Conservation (phyloP, 1,139 yeast species). For the Sugiyamaella novakii region DNA sequence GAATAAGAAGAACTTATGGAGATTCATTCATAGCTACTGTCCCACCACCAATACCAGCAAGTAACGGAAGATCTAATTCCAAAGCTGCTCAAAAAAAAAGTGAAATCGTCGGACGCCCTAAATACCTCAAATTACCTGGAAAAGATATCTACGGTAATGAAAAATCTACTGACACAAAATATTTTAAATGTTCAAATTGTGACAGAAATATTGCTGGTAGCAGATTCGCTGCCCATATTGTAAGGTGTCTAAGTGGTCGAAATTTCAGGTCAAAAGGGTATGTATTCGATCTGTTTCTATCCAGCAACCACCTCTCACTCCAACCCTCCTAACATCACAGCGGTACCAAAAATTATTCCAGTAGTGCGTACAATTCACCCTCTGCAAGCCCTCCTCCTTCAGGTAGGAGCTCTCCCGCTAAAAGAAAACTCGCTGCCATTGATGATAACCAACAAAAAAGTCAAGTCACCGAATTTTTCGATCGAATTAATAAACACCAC, state of each 20-base stretch:
- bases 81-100: conserved; percentile 26
- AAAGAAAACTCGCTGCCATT: conserved; percentile 23
- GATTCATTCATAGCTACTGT: conserved; percentile 33
- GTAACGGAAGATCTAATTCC: conserved; percentile 24
- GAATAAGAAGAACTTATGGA: conserved; percentile 38
- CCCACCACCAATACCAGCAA: conserved; percentile 30
- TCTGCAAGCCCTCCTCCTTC: conserved; percentile 21
- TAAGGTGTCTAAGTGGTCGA: conserved; percentile 74
- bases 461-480: conserved; percentile 36
- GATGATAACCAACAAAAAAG: conserved; percentile 32
- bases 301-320: too few species aligned
- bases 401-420: conserved; percentile 29
- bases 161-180: conserved; percentile 49
- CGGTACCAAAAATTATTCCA: conserved; percentile 18
- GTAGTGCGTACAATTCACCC: conserved; percentile 26
- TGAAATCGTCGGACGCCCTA: conserved; percentile 37
- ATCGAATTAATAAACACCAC: conserved; percentile 23
- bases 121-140: conserved; percentile 41
- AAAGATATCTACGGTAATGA: conserved; percentile 56
- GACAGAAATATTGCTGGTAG: conserved; percentile 86
- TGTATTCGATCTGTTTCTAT: too few species aligned
- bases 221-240: conserved; percentile 89
- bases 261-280: conserved; percentile 32
- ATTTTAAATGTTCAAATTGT: conserved; percentile 80
- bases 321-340: background rate